Evolutionary conservation across 116 monocot genomes (phyloP).

Genomic region (Iris pallida): DNA sequence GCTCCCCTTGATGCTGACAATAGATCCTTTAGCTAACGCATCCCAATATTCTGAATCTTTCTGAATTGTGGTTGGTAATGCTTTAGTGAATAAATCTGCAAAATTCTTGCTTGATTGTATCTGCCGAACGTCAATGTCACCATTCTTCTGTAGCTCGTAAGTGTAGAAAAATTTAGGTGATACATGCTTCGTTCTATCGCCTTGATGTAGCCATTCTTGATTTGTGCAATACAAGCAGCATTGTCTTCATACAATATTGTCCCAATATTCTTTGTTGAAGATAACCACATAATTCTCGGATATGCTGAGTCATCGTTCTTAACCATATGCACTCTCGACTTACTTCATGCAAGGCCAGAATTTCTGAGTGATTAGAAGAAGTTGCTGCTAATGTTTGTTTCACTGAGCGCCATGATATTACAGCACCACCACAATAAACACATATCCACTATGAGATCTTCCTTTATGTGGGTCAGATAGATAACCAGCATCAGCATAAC

Average conservation of each 20-base stretch:
- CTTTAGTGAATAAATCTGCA: conserved; percentile 13
- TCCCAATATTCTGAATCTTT: background rate
- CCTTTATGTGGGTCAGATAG: background rate
- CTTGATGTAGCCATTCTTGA: conserved; percentile 2
- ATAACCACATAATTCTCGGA: background rate
- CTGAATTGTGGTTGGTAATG: background rate
- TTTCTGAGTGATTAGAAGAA: background rate
- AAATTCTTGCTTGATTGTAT: conserved; percentile 1
- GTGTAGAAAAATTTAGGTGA: conserved; percentile 4
- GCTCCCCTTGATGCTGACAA: too few species aligned
- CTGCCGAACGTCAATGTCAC: conserved; percentile 1
- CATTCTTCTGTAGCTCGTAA: conserved; percentile 8
- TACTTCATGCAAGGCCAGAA: background rate
- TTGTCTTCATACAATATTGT: background rate
- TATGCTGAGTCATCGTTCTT: conserved; percentile 1
- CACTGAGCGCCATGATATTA: too few species aligned
- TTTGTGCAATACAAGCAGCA: conserved; percentile 11
- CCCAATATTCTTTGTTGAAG: background rate
- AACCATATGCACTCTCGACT: conserved; percentile 8
- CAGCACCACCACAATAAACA: too few species aligned
- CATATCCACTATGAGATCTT: too few species aligned
- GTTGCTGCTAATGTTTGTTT: too few species aligned
- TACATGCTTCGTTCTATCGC: conserved; percentile 4
- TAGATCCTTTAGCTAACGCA: too few species aligned
- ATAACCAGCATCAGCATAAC: background rate